These are phyloP conservation scores for Claviceps sp. DNA, from an alignment of 2,329 filamentous ascomycete genomes.

Conservation along the genomic window DNA sequence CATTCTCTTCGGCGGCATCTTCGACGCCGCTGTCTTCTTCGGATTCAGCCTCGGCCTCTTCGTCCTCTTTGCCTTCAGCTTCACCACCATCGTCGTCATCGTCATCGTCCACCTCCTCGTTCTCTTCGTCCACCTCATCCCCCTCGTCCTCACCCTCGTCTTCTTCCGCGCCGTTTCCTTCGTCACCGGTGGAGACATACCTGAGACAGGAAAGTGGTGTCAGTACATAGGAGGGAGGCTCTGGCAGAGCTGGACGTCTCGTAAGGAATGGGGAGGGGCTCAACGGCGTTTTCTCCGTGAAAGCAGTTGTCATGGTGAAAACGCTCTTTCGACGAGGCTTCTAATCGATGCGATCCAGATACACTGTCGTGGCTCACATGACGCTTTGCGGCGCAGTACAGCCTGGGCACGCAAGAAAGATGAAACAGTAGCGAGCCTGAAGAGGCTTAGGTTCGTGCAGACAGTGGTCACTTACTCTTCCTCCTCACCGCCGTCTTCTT, in stretches of 20 bases:
- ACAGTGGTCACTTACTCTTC: conserved; percentile 33
- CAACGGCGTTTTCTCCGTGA: neutral
- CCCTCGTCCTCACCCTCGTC: conserved; percentile 27
- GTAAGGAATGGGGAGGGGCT: neutral
- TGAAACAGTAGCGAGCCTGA: no score
- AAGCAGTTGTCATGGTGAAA: neutral
- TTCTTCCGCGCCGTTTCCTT: conserved; percentile 26
- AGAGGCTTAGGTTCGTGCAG: neutral
- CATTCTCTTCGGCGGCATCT: conserved; percentile 16
- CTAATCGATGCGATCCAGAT: neutral
- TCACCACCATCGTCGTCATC: conserved; percentile 19
- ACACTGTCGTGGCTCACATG: neutral
- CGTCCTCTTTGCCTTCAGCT: conserved; percentile 12
- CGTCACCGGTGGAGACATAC: conserved; percentile 25
- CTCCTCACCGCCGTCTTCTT: conserved; percentile 38
- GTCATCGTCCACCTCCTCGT: conserved; percentile 19
- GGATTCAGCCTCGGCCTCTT: conserved; percentile 3
- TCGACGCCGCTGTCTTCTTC: conserved; percentile 9
- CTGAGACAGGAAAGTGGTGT: conserved; percentile 10
- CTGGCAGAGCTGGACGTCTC: neutral
- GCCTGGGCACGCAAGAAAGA: neutral
- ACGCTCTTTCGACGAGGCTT: neutral
- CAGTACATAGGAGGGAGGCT: neutral
- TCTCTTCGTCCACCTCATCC: conserved; percentile 22
- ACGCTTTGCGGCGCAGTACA: neutral